Conservation (phyloP, 129 eudicot genomes). For the Lonicera japonica region DNA sequence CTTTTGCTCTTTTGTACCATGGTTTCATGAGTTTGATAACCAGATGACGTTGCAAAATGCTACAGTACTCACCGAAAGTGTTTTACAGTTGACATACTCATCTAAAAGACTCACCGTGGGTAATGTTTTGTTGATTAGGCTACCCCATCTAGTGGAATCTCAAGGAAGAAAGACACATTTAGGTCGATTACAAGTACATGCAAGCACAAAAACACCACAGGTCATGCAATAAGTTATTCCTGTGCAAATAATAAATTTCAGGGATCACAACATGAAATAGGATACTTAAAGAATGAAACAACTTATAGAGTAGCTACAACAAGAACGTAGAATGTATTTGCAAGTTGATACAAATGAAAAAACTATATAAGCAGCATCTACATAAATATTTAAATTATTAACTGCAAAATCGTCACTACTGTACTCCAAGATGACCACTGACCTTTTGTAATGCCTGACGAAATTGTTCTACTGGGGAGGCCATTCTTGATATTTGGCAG, state of each 20-base stretch:
- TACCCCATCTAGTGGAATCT: too few species aligned
- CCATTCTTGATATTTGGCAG: conserved; percentile 54
- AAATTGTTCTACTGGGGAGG: conserved; percentile 63
- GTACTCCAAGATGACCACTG: conserved; percentile 23
- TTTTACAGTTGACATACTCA: too few species aligned
- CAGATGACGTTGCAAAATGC: too few species aligned
- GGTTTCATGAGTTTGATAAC: too few species aligned
- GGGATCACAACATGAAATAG: background rate
- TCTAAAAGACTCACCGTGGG: too few species aligned
- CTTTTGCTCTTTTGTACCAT: too few species aligned
- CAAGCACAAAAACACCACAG: background rate
- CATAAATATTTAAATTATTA: background rate
- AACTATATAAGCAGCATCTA: conserved; percentile 8
- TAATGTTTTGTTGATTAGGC: too few species aligned
- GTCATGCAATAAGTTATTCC: background rate
- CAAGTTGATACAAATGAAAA: background rate
- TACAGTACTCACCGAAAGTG: too few species aligned
- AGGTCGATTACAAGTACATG: background rate
- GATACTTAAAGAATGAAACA: background rate
- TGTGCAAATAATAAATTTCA: background rate
- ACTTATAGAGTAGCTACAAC: background rate
- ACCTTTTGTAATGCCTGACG: conserved; percentile 69
- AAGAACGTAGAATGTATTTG: background rate
- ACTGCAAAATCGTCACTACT: conserved; percentile 2
- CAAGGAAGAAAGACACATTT: too few species aligned